Base-by-base conservation (phyloP, 176 grass and related monocot species). In the Aegilops longissima region DNA sequence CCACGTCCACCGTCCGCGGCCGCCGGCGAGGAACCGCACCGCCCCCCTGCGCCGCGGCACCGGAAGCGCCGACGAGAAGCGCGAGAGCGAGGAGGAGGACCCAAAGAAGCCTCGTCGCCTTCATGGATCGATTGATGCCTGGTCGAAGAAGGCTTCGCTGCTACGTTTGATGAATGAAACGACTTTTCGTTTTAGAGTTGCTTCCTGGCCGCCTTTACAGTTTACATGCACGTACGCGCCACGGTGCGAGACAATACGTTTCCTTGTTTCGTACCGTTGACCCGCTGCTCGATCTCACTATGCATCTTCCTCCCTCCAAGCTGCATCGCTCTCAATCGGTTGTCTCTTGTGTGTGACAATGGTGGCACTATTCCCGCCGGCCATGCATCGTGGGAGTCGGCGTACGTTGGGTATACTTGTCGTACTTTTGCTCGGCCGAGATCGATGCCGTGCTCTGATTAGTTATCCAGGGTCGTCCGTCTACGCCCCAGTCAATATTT, bases 1-100 rank as follows among this genome's bases (percentile, higher is more conserved):
- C 92, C 4, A 94, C 92, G 44, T 90, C 90, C 25, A 96, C 89
- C 54, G 91, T 70, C 80, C 5, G 18, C 80, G 35, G 71, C 71
- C 23, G 25, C 17, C 6, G 51, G 10, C 20, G 27, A 18, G n/a
- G 38, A 40, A 1, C 39, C 71, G 10, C 66, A 9, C 4, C 39
- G n/a, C 39, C 17, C 23, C 72, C 72, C 73, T 76, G 73, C 73
- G 44, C 73, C 14, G 14, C 13, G 24, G 30, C 73, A 16, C 12
- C 12, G 42, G 51, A 54, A 54, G 51, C 51, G 51, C 51, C 16
- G 51, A 18, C 51, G 51, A 54, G 18, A 33, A 76, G 72, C 44
- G 1, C 24, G 40, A 89, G 73, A 30, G 67, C 44, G 44, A 84
- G 16, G 73, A 87, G 9, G 8, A 51, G 51, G 51, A 54, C 51